A percentile compares a stretch with the other conserved stretches of the same genome.
phyloP scores from a whole-genome alignment of 441 rosid species.

The Flueggea neowawraea region DNA sequence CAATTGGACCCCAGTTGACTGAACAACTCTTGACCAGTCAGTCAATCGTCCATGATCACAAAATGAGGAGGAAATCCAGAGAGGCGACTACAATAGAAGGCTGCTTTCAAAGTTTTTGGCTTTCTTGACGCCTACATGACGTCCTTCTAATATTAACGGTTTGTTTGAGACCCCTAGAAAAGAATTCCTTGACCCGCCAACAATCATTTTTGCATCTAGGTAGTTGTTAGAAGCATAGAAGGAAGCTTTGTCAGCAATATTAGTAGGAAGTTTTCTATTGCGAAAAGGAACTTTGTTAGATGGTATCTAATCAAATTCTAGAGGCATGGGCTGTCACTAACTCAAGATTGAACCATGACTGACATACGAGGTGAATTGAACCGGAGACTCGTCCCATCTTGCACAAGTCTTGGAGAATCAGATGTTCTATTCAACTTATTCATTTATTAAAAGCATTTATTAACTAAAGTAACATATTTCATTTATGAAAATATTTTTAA shows the following conservation, averaged over 20 bases:
- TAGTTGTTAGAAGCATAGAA: constrained; percentile 35
- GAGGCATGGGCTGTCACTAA: constrained; percentile 50
- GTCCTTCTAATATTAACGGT: constrained; percentile 39
- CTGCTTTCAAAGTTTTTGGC: constrained; percentile 27
- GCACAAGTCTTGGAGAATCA: too few species aligned
- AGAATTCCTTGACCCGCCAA: constrained; percentile 38
- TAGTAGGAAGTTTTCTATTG: constrained; percentile 29
- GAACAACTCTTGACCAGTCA: constrained; percentile 47
- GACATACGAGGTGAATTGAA: too few species aligned
- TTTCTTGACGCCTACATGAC: constrained; percentile 29
- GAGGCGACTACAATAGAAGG: constrained; percentile 25
- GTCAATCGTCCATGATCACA: constrained; percentile 28
- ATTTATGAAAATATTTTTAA: too few species aligned
- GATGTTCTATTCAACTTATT: too few species aligned
- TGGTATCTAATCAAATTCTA: constrained; percentile 56
- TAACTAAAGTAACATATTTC: too few species aligned
- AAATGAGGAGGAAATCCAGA: constrained; percentile 37
- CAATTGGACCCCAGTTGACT: constrained; percentile 29
- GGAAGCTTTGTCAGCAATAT: constrained; percentile 22
- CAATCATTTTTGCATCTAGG: constrained; percentile 24
- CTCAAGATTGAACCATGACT: too few species aligned
- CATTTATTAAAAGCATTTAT: too few species aligned
- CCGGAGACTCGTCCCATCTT: too few species aligned
- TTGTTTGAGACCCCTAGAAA: constrained; percentile 30
- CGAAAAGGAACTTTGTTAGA: constrained; percentile 26